Evolutionary conservation across 192 early-diverging fungal species (phyloP).

Genomic region (Podochytrium sp.): DNA sequence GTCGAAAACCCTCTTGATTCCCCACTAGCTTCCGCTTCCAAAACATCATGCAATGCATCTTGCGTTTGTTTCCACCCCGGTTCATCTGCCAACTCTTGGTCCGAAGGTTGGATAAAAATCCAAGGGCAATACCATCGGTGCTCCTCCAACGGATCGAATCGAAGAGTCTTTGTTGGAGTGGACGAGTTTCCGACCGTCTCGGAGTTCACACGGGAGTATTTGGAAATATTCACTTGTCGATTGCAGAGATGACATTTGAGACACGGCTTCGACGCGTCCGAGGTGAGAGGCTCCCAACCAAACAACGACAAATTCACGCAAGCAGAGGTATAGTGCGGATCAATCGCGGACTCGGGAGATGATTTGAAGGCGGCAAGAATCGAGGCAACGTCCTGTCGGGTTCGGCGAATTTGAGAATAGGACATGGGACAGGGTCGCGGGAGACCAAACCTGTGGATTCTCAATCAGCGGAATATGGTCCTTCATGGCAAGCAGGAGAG

Average conservation of each 20-base stretch:
- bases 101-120: background rate
- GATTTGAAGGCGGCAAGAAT: background rate
- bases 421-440: background rate
- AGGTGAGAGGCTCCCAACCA: constrained; percentile 13
- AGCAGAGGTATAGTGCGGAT: background rate
- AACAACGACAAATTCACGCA: constrained; percentile 1
- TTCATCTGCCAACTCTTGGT: background rate
- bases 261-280: background rate
- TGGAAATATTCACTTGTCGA: background rate
- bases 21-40: background rate
- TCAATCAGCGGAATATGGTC: background rate
- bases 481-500: background rate
- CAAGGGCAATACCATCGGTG: constrained; percentile 24
- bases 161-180: background rate
- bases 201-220: background rate
- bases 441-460: background rate
- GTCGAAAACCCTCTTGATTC: background rate
- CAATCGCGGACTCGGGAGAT: background rate
- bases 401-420: background rate
- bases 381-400: background rate
- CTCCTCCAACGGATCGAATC: background rate
- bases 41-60: background rate
- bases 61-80: background rate
- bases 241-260: constrained; percentile 7
- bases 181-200: background rate